Evolutionary conservation across 345 rosid species (phyloP).

Genomic region (Clausena lansium): DNA sequence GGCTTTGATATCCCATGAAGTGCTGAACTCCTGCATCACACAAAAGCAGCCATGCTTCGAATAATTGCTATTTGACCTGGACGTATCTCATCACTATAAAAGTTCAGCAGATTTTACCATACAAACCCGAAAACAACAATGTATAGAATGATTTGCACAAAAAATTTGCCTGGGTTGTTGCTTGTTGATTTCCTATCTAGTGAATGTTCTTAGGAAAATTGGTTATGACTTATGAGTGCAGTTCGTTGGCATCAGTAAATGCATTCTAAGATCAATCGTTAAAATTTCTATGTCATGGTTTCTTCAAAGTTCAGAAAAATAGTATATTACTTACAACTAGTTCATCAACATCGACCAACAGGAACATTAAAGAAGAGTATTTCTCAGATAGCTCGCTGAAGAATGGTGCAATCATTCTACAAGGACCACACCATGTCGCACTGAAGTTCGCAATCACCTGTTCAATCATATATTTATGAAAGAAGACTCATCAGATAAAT

Average conservation of each 20-base stretch:
- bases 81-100: not conserved
- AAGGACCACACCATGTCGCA: constrained; percentile 90
- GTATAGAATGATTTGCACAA: not conserved
- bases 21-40: constrained; percentile 69
- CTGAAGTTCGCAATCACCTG: constrained; percentile 88
- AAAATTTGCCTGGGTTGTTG: not conserved
- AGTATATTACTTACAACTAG: constrained; percentile 53
- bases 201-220: not conserved
- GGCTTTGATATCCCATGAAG: constrained; percentile 82
- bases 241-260: not conserved
- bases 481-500: not conserved
- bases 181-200: not conserved
- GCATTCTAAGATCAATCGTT: not conserved
- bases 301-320: not conserved
- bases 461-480: not conserved
- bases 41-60: not conserved
- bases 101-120: not conserved
- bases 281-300: not conserved
- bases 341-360: constrained; percentile 77
- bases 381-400: constrained; percentile 69
- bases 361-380: constrained; percentile 64
- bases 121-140: not conserved
- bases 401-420: constrained; percentile 67
- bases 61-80: too few species aligned
- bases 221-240: not conserved